Conservation (phyloP, 2,329 filamentous ascomycete genomes). For the Zymoseptoria passerinii region DNA sequence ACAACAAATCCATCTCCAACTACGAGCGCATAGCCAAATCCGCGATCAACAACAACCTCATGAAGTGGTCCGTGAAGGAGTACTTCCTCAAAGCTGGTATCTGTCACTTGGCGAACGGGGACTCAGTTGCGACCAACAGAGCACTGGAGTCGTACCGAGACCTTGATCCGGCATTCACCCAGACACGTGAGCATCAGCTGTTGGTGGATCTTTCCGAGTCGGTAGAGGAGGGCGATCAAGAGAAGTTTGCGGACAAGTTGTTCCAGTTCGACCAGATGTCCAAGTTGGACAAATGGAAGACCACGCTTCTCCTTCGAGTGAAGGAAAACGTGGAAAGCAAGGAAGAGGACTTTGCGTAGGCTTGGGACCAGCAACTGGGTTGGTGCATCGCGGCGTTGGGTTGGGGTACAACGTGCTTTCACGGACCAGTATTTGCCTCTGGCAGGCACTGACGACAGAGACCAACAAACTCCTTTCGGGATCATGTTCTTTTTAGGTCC, state of each 20-base stretch:
- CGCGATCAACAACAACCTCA: constrained; percentile 79
- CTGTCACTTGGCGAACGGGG: constrained; percentile 70
- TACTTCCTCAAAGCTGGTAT: constrained; percentile 92
- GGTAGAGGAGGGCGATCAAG: constrained; percentile 69
- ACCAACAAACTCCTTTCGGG: not conserved
- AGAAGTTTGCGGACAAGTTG: constrained; percentile 75
- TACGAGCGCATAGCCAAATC: constrained; percentile 74
- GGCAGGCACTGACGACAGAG: not conserved
- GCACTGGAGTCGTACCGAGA: constrained; percentile 78
- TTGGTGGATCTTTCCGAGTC: constrained; percentile 67
- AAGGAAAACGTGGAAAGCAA: constrained; percentile 74
- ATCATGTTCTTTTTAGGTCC: not conserved
- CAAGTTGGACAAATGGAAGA: constrained; percentile 97
- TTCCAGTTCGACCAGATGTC: constrained; percentile 87
- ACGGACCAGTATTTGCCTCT: not conserved
- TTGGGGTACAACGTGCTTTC: not conserved
- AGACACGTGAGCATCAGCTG: constrained; percentile 73
- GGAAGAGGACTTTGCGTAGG: constrained; percentile 58
- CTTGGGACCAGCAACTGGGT: not conserved
- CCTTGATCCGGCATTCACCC: constrained; percentile 66
- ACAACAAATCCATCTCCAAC: constrained; percentile 70
- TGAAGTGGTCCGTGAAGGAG: constrained; percentile 91
- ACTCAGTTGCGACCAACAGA: constrained; percentile 68
- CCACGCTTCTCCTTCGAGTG: constrained; percentile 68
- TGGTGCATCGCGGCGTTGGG: not conserved